Evolutionary conservation across 2,329 filamentous ascomycete species (phyloP), one percentile per base, ranked within the genome.

Genomic region (Xylariaceae sp.): DNA sequence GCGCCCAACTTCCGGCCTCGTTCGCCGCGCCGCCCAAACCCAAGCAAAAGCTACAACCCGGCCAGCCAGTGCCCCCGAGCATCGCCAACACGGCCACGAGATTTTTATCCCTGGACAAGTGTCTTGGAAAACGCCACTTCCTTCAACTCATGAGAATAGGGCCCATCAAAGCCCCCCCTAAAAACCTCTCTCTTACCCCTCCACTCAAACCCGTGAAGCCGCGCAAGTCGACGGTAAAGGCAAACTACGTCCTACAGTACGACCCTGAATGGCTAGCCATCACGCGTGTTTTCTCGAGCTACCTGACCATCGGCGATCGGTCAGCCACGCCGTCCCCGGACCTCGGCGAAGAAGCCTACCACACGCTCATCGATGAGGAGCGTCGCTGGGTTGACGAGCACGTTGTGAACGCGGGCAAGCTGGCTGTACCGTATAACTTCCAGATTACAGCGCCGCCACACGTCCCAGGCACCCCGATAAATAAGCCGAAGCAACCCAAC

Each of bases 241-340:
- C 0, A 13, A 41, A 41, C 5, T 82, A 85, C 65, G 78, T 76
- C 9, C 79, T 97, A 0, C 78, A 86, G 52, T 97, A 99, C 71
- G 94, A 99, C 73, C 85, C 87, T 9, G 94, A 99, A 76, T 99
- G 93, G 93, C 85, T 99, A 6, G 89, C 94, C 48, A 97, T 99
- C 64, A 92, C 88, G 10, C 88, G 93, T 48, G 88, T 86, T 6
- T 95, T 97, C 69, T 84, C 89, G 47, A 67, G 78, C 2, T 80
- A 84, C 47, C 78, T 94, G 1, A 74, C 77, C 1, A 76, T 93
- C 44, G 89, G 90, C 59, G 79, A 88, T 63, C 78, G 78, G 4
- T 71, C 75, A 6, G 80, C 82, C 1, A 73, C 74, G 45, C 74
- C 82, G 0, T 80, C 88, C 0, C 72, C 76, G 1, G 80, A 95